Conservation (phyloP, 2,329 filamentous ascomycete species). For the Claviceps sp. region DNA sequence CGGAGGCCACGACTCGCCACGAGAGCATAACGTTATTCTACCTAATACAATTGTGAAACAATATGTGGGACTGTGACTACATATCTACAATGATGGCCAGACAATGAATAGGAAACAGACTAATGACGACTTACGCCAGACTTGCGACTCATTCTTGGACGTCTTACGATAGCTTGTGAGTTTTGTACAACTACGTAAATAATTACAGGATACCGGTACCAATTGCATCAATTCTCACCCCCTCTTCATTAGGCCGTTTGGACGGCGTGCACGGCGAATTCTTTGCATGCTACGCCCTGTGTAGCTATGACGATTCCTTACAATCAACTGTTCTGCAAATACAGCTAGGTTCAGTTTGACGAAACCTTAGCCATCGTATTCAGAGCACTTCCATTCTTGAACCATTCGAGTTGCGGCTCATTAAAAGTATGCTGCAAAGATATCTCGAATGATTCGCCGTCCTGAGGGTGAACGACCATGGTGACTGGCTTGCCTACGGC, state of each 20-base stretch:
- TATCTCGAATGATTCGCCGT: slow-evolving; percentile 69
- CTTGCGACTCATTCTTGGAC: neutral
- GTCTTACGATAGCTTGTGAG: neutral
- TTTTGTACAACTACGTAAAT: slow-evolving; percentile 1
- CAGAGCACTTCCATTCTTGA: slow-evolving; percentile 91
- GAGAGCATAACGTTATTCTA: too few species aligned
- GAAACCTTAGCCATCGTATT: slow-evolving; percentile 89
- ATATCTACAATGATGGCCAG: too few species aligned
- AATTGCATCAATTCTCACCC: neutral
- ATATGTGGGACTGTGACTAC: too few species aligned
- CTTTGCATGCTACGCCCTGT: too few species aligned
- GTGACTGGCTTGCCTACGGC: slow-evolving; percentile 88
- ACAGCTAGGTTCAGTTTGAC: slow-evolving; percentile 15
- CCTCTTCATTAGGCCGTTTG: neutral
- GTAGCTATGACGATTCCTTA: neutral
- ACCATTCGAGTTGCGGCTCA: slow-evolving; percentile 95
- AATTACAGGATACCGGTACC: neutral
- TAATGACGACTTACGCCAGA: neutral
- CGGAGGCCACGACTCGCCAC: too few species aligned
- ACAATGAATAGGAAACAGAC: neutral
- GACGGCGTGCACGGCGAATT: neutral
- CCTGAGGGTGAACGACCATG: slow-evolving; percentile 81
- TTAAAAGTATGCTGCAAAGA: slow-evolving; percentile 94
- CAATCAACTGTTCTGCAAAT: neutral
- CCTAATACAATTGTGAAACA: too few species aligned